These are phyloP conservation scores for Aspergillus ochraceoroseus DNA, from an alignment of 2,329 filamentous ascomycete species.

Conservation along the genomic window DNA sequence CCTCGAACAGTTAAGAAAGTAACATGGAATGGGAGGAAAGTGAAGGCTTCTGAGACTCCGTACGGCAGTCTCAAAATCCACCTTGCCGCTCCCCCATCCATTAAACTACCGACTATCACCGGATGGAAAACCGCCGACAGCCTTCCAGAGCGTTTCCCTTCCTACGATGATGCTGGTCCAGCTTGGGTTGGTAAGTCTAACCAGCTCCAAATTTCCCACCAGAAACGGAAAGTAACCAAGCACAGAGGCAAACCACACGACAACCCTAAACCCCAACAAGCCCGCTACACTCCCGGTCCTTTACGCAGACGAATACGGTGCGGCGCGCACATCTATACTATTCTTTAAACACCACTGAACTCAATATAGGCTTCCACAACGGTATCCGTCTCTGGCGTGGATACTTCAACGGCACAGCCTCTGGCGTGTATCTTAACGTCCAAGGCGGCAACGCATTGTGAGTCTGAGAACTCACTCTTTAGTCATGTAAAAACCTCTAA, in stretches of 20 bases:
- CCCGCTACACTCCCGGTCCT: constrained; percentile 46
- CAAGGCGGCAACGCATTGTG: constrained; percentile 51
- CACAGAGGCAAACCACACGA: constrained; percentile 39
- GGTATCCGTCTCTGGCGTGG: constrained; percentile 46
- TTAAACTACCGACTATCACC: constrained; percentile 33
- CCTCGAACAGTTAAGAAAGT: constrained; percentile 45
- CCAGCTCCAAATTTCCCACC: neutral
- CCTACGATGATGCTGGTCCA: constrained; percentile 43
- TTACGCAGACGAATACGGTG: constrained; percentile 46
- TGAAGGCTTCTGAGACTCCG: constrained; percentile 31
- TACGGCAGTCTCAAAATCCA: constrained; percentile 40
- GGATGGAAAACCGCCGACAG: constrained; percentile 44
- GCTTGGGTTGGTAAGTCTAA: constrained; percentile 33
- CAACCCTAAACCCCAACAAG: constrained; percentile 39
- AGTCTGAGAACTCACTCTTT: constrained; percentile 4
- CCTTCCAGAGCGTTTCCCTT: constrained; percentile 39
- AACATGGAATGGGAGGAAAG: constrained; percentile 49
- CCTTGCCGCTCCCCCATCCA: constrained; percentile 26
- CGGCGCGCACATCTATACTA: neutral
- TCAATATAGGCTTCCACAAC: constrained; percentile 37
- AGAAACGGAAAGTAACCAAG: constrained; percentile 8
- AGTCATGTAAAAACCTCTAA: constrained; percentile 1
- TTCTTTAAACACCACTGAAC: neutral
- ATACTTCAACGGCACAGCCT: constrained; percentile 38
- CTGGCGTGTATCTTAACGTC: constrained; percentile 46